Base-by-base conservation (phyloP, 331 rosid genomes). In the Erythrophleum ivorense region DNA sequence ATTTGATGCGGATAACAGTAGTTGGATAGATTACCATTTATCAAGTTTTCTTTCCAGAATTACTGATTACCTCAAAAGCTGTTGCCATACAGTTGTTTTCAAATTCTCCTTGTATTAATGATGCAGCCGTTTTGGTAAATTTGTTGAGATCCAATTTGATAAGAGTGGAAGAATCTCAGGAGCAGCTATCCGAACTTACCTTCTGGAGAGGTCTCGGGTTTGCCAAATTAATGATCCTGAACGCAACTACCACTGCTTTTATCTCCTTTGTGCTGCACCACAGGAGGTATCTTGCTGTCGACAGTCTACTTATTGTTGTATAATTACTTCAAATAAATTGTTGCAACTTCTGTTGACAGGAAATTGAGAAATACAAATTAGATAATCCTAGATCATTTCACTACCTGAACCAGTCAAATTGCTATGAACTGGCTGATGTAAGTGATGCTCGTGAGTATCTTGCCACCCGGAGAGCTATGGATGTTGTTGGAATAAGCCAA, bases 391-490 rank as follows among this genome's bases (percentile, higher is more conserved):
- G 57, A 83, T 82, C 97, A 57, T 96, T 94, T 87, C 99, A 92
- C 89, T 96, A 94, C 88, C 98, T 96, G 75, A 96, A 96, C 88
- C 98, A 96, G 85, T 92, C 98, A 82, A 89, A 87, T 69, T 96
- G 97, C 86, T 92, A 88, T 52, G 98, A 96, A 66, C 92, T 96
- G 87, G 97, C 86, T 84, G 99, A 92, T 69, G 80, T 88, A 79
- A 96, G 89, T 86, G 99, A 96, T 82, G 97, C 98, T 12, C 97
- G 86, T 81, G 99, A 96, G 49, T 96, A 92, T 79, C 98, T 96
- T 84, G 98, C 99, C 83, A 96, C 97, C 38, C 90, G 99, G 77
- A 92, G 97, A 89, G 99, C 99, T 67, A 96, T 96, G 99, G 98
- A 94, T 83, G 69, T 94, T 84, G 99, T 96, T 85, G 99, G 99